Evolutionary conservation across 1,139 yeast genomes (phyloP), one percentile per base, ranked within the genome.

Genomic region (Taiozyma sp.): DNA sequence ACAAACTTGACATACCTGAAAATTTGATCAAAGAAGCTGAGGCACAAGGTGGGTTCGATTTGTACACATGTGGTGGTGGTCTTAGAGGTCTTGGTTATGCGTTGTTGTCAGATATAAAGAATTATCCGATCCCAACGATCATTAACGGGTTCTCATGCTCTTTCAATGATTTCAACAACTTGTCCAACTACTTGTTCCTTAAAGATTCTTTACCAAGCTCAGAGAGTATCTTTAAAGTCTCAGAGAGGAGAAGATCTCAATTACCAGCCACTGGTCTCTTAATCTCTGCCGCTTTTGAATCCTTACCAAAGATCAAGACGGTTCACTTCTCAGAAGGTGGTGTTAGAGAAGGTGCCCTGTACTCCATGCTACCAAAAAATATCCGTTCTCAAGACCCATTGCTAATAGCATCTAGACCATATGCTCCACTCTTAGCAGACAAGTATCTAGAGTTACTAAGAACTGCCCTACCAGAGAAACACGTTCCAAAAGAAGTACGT

Each of bases 281-380:
- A n/a, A 71, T 82, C 53, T 72, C 80, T 29, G 85, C 86, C 0
- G 80, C 83, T 1, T 72, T 80, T 56, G 79, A 77, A 55, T 74
- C 81, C 1, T 65, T 81, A 43, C 87, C 88, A n/a, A 70, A 69
- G 40, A 72, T 83, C 43, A 79, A 79, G 55, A 78, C 83, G 4
- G 76, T 84, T 29, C 78, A 82, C 57, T 84, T 84, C 63, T 76
- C 83, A 52, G 88, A 84, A 62, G 89, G 88, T 54, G 88, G 88
- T 52, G 83, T 84, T 23, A 73, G 90, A 57, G 90, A 84, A 67
- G 90, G 90, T 52, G 81, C 82, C 1, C 60, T 84, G 40, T 84
- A 80, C 62, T 80, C 84, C 13, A 76, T 76, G 59, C 69, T 84
- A 39, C 80, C 87, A 19, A 69, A 74, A 23, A 73, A 73, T 39